Evolutionary conservation across 2,329 filamentous ascomycete genomes (phyloP).

Genomic region (Talaromyces sp.): DNA sequence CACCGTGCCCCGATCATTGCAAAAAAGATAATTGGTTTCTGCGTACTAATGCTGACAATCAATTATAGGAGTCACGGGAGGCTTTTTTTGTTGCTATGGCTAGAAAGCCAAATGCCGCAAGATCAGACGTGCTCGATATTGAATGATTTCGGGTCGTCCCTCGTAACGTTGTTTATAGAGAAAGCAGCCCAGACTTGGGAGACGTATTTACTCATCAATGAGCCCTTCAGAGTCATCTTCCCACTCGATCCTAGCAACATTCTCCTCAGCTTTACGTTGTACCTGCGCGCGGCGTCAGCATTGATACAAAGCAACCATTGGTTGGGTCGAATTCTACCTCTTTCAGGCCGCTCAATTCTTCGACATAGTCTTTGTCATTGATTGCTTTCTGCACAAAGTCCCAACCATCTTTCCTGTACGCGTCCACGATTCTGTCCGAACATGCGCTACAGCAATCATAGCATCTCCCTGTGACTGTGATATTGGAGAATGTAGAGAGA

Average conservation of each 20-base stretch:
- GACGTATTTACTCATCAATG: conserved; percentile 29
- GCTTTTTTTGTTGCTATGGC: conserved; percentile 76
- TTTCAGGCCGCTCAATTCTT: conserved; percentile 57
- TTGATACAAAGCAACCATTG: background rate
- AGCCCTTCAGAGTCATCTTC: conserved; percentile 38
- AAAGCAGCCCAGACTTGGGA: background rate
- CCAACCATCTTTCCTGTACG: conserved; percentile 54
- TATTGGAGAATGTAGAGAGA: conserved; percentile 55
- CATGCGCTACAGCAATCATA: conserved; percentile 62
- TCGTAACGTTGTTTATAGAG: too few species aligned
- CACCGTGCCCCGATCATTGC: background rate
- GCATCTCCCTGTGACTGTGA: conserved; percentile 52
- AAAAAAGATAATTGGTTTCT: background rate
- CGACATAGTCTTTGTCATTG: conserved; percentile 58
- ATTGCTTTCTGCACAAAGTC: conserved; percentile 56
- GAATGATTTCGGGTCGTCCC: background rate
- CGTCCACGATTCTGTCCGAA: conserved; percentile 49
- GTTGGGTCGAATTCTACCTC: conserved; percentile 41
- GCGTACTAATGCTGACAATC: background rate
- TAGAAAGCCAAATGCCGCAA: conserved; percentile 53
- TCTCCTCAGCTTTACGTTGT: conserved; percentile 43
- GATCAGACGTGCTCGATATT: conserved; percentile 42
- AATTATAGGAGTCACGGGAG: conserved; percentile 69
- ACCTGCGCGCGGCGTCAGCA: conserved; percentile 33
- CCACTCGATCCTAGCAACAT: conserved; percentile 42